Evolutionary conservation across 352 stramenopile species (phyloP).

Genomic region (Globisporangium nodosum): DNA sequence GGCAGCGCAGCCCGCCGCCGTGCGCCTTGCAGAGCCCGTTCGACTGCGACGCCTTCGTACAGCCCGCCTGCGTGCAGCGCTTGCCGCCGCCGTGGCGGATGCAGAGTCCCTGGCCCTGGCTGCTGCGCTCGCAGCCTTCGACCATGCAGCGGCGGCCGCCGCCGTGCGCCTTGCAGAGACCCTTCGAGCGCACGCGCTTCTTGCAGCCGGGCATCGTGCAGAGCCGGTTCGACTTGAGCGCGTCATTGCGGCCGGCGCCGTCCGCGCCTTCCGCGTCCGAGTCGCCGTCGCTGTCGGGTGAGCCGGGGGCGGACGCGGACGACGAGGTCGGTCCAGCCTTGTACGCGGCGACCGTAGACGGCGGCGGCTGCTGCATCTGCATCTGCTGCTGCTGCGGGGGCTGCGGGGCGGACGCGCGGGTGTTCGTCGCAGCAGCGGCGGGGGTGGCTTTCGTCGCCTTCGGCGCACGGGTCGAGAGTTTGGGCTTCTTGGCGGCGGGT

Average conservation of each 20-base stretch:
- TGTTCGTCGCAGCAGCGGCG: background rate
- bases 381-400: conserved; percentile 15
- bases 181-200: conserved; percentile 81
- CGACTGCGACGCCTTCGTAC: conserved; percentile 77
- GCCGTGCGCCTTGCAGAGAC: conserved; percentile 79
- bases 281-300: conserved; percentile 14
- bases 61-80: conserved; percentile 69
- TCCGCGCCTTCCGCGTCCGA: conserved; percentile 1
- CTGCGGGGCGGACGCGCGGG: conserved; percentile 10
- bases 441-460: background rate
- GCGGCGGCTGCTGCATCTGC: conserved; percentile 7
- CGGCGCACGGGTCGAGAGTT: conserved; percentile 6
- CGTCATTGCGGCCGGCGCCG: conserved; percentile 32
- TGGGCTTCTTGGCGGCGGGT: conserved; percentile 13
- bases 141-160: conserved; percentile 76
- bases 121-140: conserved; percentile 74
- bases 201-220: conserved; percentile 82
- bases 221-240: conserved; percentile 73
- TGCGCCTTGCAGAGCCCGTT: conserved; percentile 85
- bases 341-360: conserved; percentile 1
- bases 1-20: conserved; percentile 74
- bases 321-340: conserved; percentile 12
- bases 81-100: conserved; percentile 82
- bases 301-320: conserved; percentile 9
- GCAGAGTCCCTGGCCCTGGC: conserved; percentile 76